Evolutionary conservation across 1,139 yeast species (phyloP).

Genomic region (Pichia norvegensis): DNA sequence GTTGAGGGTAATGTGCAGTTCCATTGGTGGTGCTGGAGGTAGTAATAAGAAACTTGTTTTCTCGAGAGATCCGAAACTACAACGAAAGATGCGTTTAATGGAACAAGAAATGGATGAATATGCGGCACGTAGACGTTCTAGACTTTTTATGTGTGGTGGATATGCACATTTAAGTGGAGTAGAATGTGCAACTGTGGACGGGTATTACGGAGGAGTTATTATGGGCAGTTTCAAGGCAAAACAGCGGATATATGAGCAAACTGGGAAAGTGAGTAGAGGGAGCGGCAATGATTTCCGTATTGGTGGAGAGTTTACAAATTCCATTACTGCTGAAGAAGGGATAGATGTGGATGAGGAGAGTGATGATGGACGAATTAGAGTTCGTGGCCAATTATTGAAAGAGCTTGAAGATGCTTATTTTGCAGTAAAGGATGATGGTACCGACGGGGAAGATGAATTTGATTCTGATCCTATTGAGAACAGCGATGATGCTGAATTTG

Average conservation of each 20-base stretch:
- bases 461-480: conserved; percentile 25
- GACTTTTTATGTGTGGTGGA: conserved; percentile 8
- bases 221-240: conserved; percentile 20
- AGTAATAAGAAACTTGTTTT: conserved; percentile 16
- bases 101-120: conserved; percentile 17
- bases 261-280: conserved; percentile 1
- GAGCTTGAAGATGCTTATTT: conserved; percentile 18
- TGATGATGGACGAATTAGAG: conserved; percentile 6
- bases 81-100: conserved; percentile 10
- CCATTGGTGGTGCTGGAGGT: conserved; percentile 7
- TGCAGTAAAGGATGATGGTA: conserved; percentile 9
- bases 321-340: conserved; percentile 21
- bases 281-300: conserved; percentile 17
- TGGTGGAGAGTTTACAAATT: conserved; percentile 26
- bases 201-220: conserved; percentile 24
- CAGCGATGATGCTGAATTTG: too few species aligned
- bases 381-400: conserved; percentile 2
- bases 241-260: conserved; percentile 3
- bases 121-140: conserved; percentile 12
- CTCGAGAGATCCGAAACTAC: conserved; percentile 25
- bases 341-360: conserved; percentile 13
- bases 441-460: conserved; percentile 14
- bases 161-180: conserved; percentile 14
- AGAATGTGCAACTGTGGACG: conserved; percentile 23
- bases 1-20: conserved; percentile 17